Conservation (phyloP, 1,139 yeast genomes). For the Blastobotrys proliferans region DNA sequence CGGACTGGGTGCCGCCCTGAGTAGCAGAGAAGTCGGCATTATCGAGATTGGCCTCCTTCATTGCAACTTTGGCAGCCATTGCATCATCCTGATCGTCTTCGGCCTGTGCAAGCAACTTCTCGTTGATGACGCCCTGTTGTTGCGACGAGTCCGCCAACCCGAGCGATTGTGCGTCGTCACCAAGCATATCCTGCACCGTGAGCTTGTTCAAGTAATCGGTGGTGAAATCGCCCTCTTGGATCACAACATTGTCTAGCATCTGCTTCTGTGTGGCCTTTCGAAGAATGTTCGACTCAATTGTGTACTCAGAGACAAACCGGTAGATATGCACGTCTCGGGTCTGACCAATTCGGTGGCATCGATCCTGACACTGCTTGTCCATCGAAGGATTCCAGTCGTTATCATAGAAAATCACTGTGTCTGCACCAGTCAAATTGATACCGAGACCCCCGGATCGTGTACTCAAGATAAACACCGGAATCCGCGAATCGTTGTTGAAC, state of each 20-base stretch:
- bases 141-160: slow-evolving; percentile 32
- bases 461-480: slow-evolving; percentile 88
- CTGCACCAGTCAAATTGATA: slow-evolving; percentile 96
- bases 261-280: slow-evolving; percentile 94
- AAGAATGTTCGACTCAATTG: slow-evolving; percentile 92
- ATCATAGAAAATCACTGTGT: slow-evolving; percentile 97
- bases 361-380: slow-evolving; percentile 99
- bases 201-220: slow-evolving; percentile 91
- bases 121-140: slow-evolving; percentile 42
- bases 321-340: slow-evolving; percentile 96
- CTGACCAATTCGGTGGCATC: slow-evolving; percentile 99
- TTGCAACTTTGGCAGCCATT: slow-evolving; percentile 83
- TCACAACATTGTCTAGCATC: slow-evolving; percentile 90
- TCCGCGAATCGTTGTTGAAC: slow-evolving; percentile 79
- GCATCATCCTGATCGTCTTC: slow-evolving; percentile 98
- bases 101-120: slow-evolving; percentile 77
- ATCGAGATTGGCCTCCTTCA: slow-evolving; percentile 81
- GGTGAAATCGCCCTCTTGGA: slow-evolving; percentile 97
- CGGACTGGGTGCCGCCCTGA: slow-evolving; percentile 17
- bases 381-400: slow-evolving; percentile 99
- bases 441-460: slow-evolving; percentile 98
- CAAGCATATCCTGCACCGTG: slow-evolving; percentile 83
- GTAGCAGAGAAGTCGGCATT: slow-evolving; percentile 69
- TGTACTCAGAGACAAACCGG: slow-evolving; percentile 91
- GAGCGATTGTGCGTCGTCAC: slow-evolving; percentile 50